Evolutionary conservation across 108 stramenopile species (phyloP), one percentile per base, ranked within the genome.

Genomic region (Parietichytrium sp.): DNA sequence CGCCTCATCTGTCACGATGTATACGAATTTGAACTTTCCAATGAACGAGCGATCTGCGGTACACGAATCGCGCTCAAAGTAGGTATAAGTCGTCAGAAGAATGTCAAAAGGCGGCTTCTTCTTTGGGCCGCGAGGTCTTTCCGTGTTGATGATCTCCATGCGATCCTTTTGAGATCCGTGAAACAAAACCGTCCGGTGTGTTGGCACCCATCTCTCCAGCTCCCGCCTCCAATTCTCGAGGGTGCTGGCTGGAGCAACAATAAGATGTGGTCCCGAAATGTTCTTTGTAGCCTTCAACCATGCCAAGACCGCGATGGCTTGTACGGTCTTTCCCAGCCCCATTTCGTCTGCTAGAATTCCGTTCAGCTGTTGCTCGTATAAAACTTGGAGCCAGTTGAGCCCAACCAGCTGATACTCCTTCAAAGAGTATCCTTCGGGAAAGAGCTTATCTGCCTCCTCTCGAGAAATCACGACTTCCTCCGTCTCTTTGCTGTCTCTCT

Each of bases 191-290:
- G 86, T 20, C n/a, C 61, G 61, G 8, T 33, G 38, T 42, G 38
- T 45, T 8, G 61, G 61, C 20, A 96, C 94, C 98, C 97, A 98
- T 20, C 95, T 93, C 80, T 93, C 91, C 47, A 96, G 92, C 80
- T 99, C 98, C 47, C 98, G 94, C 13, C 94, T 90, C 98, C 98
- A 99, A 83, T 99, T 97, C 80, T 95, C 96, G 47, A 99, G 93
- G 7, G 98, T 99, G 45, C 94, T 94, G 2, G 97, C 87, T 2
- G 98, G 98, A 4, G 86, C 97, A 49, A 98, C 96, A 3, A 99
- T 94, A 30, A 99, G 85, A 61, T 93, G 97, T 4, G 98, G 98
- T 25, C 96, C 93, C 31, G 81, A 79, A 49, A 94, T 85, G 80
- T 96, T 94, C 83, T 98, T 96, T 0, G 95, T 94, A 42, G 93